A percentile compares a stretch with the other conserved stretches of the same genome.
Evolutionary conservation across 1,284 basidiomycete species (phyloP).

Genomic region (Xanthoconium separans): DNA sequence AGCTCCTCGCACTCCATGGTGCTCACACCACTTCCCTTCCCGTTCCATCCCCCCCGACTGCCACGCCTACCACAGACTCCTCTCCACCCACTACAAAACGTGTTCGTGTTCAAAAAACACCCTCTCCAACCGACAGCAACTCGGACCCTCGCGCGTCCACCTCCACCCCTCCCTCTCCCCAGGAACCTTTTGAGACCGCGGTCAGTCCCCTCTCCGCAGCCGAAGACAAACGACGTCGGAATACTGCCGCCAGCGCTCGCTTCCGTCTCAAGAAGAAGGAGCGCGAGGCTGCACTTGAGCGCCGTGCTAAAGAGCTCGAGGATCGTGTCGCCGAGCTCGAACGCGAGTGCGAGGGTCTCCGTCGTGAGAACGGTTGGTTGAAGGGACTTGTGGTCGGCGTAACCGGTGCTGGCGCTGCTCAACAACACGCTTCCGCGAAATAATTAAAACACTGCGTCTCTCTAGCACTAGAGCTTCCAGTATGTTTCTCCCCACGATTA

Average conservation of each 20-base stretch:
- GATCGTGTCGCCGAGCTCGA: constrained; percentile 79
- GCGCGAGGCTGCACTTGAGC: constrained; percentile 90
- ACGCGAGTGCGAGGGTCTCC: constrained; percentile 86
- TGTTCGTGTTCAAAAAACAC: constrained; percentile 20
- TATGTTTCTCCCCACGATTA: constrained; percentile 1
- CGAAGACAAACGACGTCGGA: constrained; percentile 92
- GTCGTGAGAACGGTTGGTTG: constrained; percentile 94
- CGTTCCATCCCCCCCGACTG: constrained; percentile 22
- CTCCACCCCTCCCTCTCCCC: constrained; percentile 26
- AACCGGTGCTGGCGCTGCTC: constrained; percentile 56
- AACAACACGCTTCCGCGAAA: constrained; percentile 26
- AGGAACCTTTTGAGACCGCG: constrained; percentile 25
- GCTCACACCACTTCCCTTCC: constrained; percentile 28
- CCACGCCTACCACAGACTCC: constrained; percentile 14
- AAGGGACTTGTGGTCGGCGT: constrained; percentile 92
- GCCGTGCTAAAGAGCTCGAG: constrained; percentile 88
- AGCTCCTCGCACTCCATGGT: constrained; percentile 61
- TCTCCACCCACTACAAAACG: constrained; percentile 23
- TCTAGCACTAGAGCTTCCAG: neutral
- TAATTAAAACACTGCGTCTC: constrained; percentile 2
- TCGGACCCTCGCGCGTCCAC: constrained; percentile 37
- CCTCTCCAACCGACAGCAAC: constrained; percentile 36
- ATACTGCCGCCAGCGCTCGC: constrained; percentile 96
- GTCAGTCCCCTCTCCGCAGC: constrained; percentile 43
- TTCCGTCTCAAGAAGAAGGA: constrained; percentile 99